These are phyloP conservation scores for Backusella macrospora DNA, from an alignment of 192 early-diverging fungal genomes.

Conservation along the genomic window DNA sequence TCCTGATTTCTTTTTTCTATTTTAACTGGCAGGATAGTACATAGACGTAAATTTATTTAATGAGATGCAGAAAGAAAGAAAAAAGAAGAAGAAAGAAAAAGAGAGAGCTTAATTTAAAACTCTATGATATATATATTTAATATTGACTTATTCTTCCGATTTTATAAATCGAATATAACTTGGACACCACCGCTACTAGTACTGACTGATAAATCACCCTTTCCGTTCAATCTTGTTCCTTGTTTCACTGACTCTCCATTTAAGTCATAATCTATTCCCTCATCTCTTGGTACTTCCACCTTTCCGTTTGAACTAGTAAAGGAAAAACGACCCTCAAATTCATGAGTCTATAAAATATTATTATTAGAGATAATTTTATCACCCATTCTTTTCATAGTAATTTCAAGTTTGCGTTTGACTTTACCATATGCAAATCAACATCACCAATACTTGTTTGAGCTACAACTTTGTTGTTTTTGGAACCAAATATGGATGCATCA, in stretches of 20 bases:
- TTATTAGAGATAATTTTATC: too few species aligned
- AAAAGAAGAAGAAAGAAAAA: background rate
- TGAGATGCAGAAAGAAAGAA: too few species aligned
- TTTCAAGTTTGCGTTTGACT: too few species aligned
- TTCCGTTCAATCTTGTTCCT: background rate
- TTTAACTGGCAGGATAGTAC: too few species aligned
- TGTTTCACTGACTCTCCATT: background rate
- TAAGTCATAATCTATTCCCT: background rate
- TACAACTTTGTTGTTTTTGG: slow-evolving; percentile 1
- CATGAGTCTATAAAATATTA: background rate
- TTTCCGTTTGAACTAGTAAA: slow-evolving; percentile 4
- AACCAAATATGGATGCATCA: background rate
- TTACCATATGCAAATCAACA: slow-evolving; percentile 20
- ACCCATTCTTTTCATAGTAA: too few species aligned
- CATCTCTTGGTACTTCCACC: background rate
- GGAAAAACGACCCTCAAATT: slow-evolving; percentile 13
- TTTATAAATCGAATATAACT: slow-evolving; percentile 2
- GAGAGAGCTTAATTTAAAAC: background rate
- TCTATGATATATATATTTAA: background rate
- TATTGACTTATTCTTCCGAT: background rate
- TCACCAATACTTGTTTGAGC: background rate
- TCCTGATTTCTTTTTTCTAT: too few species aligned
- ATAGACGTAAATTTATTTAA: too few species aligned
- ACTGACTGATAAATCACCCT: slow-evolving; percentile 6
- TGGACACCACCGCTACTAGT: background rate